Evolutionary conservation across 2,329 filamentous ascomycete species (phyloP).

Genomic region (Colletotrichum sp.): DNA sequence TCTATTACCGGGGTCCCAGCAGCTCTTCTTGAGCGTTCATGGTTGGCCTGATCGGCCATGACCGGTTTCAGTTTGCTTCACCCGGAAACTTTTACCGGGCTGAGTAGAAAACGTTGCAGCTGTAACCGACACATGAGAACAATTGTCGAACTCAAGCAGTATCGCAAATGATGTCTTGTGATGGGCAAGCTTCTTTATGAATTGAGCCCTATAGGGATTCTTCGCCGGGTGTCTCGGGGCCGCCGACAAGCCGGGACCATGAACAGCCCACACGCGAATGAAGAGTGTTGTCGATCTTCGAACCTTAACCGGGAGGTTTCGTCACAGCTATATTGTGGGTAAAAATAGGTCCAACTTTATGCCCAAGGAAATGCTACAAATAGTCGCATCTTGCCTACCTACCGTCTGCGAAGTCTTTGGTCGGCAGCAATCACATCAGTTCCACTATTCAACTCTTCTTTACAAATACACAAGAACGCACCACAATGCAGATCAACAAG

Average conservation of each 20-base stretch:
- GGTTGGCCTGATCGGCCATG: not conserved
- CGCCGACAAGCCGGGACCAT: not conserved
- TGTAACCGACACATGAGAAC: not conserved
- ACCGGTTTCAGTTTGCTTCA: not conserved
- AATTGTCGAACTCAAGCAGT: not conserved
- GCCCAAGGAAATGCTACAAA: not conserved
- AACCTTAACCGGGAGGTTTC: not conserved
- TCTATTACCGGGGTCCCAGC: not conserved
- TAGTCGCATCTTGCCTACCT: not conserved
- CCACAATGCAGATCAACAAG: not conserved
- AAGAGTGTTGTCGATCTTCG: not conserved
- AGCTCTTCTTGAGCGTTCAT: not conserved
- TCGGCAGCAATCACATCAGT: not conserved
- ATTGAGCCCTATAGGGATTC: not conserved
- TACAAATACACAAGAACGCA: not conserved
- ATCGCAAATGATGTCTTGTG: not conserved
- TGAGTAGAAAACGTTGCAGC: not conserved
- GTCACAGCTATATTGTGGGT: not conserved
- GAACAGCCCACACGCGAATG: not conserved
- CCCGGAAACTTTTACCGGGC: not conserved
- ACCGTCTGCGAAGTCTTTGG: not conserved
- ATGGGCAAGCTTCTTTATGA: not conserved
- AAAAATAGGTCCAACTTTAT: not conserved
- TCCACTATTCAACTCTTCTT: not conserved
- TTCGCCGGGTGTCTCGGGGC: not conserved